These are phyloP conservation scores for Jaapia argillacea DNA, from an alignment of 768 basidiomycete species.

Conservation along the genomic window DNA sequence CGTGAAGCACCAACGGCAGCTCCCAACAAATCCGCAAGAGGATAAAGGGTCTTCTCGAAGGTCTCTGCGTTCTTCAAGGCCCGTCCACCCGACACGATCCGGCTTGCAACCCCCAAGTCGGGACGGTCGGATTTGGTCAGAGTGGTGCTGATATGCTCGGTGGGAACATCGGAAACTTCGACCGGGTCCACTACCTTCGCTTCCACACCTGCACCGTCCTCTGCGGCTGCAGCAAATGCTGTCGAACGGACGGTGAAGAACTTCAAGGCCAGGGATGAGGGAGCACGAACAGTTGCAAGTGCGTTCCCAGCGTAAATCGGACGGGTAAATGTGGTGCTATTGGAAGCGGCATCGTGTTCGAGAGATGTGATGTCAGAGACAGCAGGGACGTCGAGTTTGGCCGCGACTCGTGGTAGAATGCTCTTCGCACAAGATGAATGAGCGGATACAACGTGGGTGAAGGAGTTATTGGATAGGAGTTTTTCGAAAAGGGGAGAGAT, in stretches of 20 bases:
- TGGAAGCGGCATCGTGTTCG: constrained; percentile 57
- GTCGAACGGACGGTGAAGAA: constrained; percentile 93
- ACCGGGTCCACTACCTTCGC: constrained; percentile 56
- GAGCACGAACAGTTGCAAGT: constrained; percentile 81
- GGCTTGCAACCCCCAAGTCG: constrained; percentile 77
- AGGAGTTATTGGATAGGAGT: constrained; percentile 55
- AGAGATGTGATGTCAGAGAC: constrained; percentile 86
- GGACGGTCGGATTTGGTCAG: constrained; percentile 88
- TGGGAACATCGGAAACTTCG: constrained; percentile 41
- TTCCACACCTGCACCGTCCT: constrained; percentile 46
- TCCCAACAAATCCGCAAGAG: constrained; percentile 86
- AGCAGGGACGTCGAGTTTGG: constrained; percentile 79
- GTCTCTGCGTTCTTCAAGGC: constrained; percentile 92
- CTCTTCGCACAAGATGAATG: constrained; percentile 92
- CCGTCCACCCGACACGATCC: constrained; percentile 91
- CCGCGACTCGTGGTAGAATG: constrained; percentile 86
- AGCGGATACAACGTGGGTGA: constrained; percentile 87
- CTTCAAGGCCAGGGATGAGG: constrained; percentile 72
- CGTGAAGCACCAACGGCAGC: constrained; percentile 98
- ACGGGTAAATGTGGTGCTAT: constrained; percentile 79
- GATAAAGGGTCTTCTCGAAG: constrained; percentile 80
- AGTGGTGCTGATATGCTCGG: constrained; percentile 61
- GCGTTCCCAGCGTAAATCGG: constrained; percentile 99
- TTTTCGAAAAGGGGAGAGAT: constrained; percentile 78
- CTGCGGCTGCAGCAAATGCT: constrained; percentile 64